These are phyloP conservation scores for Millerozyma acaciae DNA, from an alignment of 805 yeast species.

Conservation along the genomic window DNA sequence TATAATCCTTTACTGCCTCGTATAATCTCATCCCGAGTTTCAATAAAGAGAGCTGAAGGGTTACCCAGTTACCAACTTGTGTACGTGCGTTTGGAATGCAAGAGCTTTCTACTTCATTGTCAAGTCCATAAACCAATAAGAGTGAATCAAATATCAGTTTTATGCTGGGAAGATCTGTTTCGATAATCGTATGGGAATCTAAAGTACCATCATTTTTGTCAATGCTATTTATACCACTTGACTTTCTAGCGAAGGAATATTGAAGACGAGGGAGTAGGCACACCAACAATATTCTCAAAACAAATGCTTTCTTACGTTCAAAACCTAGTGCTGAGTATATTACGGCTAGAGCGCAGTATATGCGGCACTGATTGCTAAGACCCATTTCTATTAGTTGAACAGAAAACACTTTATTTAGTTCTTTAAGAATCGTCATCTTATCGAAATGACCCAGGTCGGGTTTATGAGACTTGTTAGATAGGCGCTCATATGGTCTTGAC, in stretches of 20 bases:
- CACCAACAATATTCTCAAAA: slow-evolving; percentile 61
- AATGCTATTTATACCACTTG: neutral
- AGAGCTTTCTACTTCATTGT: slow-evolving; percentile 29
- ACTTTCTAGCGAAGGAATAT: slow-evolving; percentile 3
- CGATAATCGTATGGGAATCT: slow-evolving; percentile 4
- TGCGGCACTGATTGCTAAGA: slow-evolving; percentile 51
- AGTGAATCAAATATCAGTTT: slow-evolving; percentile 46
- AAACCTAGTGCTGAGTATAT: slow-evolving; percentile 61
- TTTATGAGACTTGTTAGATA: neutral
- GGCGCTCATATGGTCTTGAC: slow-evolving; percentile 20
- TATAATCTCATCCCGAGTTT: slow-evolving; percentile 51
- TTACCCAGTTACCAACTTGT: slow-evolving; percentile 50
- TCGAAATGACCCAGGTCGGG: slow-evolving; percentile 13
- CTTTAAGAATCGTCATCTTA: slow-evolving; percentile 40
- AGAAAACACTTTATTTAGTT: slow-evolving; percentile 32
- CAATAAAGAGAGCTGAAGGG: slow-evolving; percentile 53
- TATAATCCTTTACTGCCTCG: slow-evolving; percentile 45
- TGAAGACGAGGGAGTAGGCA: slow-evolving; percentile 42
- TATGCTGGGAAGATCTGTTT: slow-evolving; percentile 18
- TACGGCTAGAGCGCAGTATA: slow-evolving; percentile 63
- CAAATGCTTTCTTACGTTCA: slow-evolving; percentile 63
- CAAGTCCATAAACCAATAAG: slow-evolving; percentile 52
- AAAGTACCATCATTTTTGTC: slow-evolving; percentile 3
- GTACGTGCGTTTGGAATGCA: slow-evolving; percentile 18
- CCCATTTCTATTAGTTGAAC: slow-evolving; percentile 36